A percentile compares a stretch with the other conserved stretches of the same genome.
Evolutionary conservation across 2,329 filamentous ascomycete species (phyloP).

Genomic region (Dactylonectria estremocensis): DNA sequence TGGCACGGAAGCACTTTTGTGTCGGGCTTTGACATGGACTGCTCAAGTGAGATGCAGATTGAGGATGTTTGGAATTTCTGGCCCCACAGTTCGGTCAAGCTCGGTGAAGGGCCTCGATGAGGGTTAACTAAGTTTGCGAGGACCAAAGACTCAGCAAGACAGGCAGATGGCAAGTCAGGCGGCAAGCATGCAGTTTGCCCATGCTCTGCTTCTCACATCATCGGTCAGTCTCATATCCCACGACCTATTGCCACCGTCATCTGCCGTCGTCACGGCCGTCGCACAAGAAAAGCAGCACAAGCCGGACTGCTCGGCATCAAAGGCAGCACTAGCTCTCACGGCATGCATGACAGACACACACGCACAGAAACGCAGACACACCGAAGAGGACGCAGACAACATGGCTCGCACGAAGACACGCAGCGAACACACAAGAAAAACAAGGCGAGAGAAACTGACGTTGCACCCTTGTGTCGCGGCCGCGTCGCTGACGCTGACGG

Average conservation of each 20-base stretch:
- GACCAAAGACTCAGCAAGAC: neutral
- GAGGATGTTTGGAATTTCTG: neutral
- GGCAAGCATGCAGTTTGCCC: neutral
- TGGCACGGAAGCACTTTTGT: neutral
- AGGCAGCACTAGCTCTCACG: neutral
- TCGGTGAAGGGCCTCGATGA: slow-evolving; percentile 17
- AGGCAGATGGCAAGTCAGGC: neutral
- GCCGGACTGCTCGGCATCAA: neutral
- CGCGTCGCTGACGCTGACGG: slow-evolving; percentile 14
- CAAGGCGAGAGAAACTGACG: neutral
- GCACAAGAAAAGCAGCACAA: neutral
- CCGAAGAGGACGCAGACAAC: too few species aligned
- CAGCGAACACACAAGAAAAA: neutral
- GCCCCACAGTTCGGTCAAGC: slow-evolving; percentile 15
- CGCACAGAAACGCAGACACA: neutral
- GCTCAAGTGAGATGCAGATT: slow-evolving; percentile 3
- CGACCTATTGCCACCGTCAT: neutral
- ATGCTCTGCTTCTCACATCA: neutral
- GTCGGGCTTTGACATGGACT: neutral
- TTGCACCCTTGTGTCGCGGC: neutral
- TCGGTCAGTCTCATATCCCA: neutral
- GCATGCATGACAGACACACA: neutral
- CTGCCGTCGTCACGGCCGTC: neutral
- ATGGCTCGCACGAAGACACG: neutral
- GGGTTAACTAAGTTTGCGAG: neutral